Evolutionary conservation across 2,329 filamentous ascomycete species (phyloP), one percentile per base, ranked within the genome.

Genomic region (Epichloe glyceriae): DNA sequence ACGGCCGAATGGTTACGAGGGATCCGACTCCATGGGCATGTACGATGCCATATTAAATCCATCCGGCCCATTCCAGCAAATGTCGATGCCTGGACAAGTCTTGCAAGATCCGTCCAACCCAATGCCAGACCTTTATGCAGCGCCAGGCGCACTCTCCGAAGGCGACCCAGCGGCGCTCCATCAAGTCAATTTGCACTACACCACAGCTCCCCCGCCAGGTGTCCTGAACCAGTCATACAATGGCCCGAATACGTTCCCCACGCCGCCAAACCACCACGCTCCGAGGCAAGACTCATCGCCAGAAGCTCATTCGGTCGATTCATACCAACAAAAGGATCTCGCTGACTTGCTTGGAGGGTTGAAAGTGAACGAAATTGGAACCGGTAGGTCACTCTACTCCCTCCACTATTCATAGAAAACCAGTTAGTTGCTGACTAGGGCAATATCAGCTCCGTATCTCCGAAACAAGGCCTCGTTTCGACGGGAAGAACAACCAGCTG

Each of bases 341-440:
- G 81, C 83, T 12, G 86, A 94, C 60, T 80, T 93, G 11, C 73
- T 97, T 39, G 91, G 91, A 7, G 85, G 88, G 41, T 73, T 97
- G 14, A 90, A 87, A 61, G 88, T 97, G 59, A 85, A 94, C 54
- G 86, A 91, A 62, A 83, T 81, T 40, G 91, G 89, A 54, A 85
- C 89, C 64, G 89, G 87, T 93, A 74, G 67, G 80, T 49, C 11
- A 12, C 10, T 7, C 22, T 12, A 14, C 26, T 12, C 7, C 10
- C 20, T 14, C 30, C 3, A 35, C 3, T 19, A 4, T n/a, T 40
- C 17, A 7, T 34, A 3, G 8, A 5, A 22, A 15, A 15, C 11
- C 12, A 22, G 15, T 15, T 8, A 22, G 15, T 19, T n/a, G 34
- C 50, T 52, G 38, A 56, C 39, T 2, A 48, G 6, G 15, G 14